Percentiles rank a stretch among this genome's conserved stretches.
Conservation (phyloP, 1,284 basidiomycete genomes). For the Porphyrellus sp. region DNA sequence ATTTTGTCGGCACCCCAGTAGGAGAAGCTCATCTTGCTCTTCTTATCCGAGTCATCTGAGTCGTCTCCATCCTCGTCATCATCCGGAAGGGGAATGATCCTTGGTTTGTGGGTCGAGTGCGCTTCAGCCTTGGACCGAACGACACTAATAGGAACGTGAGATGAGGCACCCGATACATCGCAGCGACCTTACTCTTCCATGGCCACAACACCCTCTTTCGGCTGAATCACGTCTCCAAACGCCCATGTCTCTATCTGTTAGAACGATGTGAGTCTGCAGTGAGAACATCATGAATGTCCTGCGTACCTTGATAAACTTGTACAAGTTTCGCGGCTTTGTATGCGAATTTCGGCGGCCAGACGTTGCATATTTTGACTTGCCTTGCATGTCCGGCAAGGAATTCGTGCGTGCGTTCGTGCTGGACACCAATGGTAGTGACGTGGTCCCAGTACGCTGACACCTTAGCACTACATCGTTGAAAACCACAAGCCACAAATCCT, state of each 20-base stretch:
- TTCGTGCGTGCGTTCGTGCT: conserved; percentile 65
- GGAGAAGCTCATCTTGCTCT: conserved; percentile 88
- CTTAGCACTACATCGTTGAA: conserved; percentile 95
- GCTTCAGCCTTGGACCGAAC: conserved; percentile 63
- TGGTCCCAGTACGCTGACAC: conserved; percentile 88
- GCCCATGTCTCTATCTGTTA: conserved; percentile 83
- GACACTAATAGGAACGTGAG: conserved; percentile 46
- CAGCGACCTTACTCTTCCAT: conserved; percentile 75
- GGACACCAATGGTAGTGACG: conserved; percentile 79
- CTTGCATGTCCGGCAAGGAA: conserved; percentile 75
- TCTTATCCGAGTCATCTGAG: conserved; percentile 81
- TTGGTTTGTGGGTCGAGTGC: conserved; percentile 55
- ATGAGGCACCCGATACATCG: conserved; percentile 13
- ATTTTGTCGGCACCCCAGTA: conserved; percentile 88
- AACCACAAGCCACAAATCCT: conserved; percentile 89
- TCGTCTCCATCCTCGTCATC: conserved; percentile 62
- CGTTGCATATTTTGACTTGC: conserved; percentile 77
- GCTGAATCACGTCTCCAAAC: conserved; percentile 70
- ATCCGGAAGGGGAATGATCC: conserved; percentile 65
- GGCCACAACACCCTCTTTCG: conserved; percentile 69
- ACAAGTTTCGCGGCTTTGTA: conserved; percentile 82
- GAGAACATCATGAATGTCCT: conserved; percentile 8
- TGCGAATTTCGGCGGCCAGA: conserved; percentile 69
- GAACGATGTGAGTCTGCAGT: conserved; percentile 1
- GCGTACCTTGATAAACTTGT: conserved; percentile 79